These are phyloP conservation scores for Bassia scoparia DNA, from an alignment of 148 eudicot species.

Conservation along the genomic window DNA sequence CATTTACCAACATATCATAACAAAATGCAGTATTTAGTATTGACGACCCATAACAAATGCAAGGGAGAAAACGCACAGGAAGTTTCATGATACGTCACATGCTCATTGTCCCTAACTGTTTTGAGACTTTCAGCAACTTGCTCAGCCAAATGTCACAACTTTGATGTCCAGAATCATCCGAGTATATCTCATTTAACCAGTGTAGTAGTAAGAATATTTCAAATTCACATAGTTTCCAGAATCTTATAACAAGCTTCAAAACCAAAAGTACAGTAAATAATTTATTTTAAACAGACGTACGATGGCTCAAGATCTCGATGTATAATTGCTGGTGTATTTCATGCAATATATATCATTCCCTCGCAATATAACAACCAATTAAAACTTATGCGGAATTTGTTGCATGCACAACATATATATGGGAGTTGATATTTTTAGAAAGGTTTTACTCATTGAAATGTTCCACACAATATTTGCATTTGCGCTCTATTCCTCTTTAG, in stretches of 20 bases:
- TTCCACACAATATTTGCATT: no score
- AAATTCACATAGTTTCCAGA: background rate
- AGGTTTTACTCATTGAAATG: no score
- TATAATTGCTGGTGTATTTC: slow-evolving; percentile 47
- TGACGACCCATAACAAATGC: background rate
- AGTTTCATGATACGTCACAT: slow-evolving; percentile 26
- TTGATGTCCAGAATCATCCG: slow-evolving; percentile 43
- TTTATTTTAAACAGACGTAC: slow-evolving; percentile 31
- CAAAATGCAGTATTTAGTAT: background rate
- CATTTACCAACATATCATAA: background rate
- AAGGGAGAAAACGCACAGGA: slow-evolving; percentile 30
- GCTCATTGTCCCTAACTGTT: slow-evolving; percentile 27
- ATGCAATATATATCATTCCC: slow-evolving; percentile 52
- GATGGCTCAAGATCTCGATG: slow-evolving; percentile 60
- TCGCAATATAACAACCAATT: slow-evolving; percentile 29
- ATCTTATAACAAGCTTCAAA: background rate
- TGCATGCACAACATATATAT: background rate
- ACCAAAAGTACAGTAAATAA: background rate
- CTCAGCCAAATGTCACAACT: slow-evolving; percentile 42
- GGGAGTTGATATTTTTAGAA: no score
- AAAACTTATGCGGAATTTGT: background rate
- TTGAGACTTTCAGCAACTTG: slow-evolving; percentile 37
- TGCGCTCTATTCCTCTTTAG: no score
- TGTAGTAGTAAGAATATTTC: slow-evolving; percentile 16
- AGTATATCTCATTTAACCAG: slow-evolving; percentile 34